Base-by-base conservation (phyloP, 805 yeast genomes). In the Starmerella bacillaris region DNA sequence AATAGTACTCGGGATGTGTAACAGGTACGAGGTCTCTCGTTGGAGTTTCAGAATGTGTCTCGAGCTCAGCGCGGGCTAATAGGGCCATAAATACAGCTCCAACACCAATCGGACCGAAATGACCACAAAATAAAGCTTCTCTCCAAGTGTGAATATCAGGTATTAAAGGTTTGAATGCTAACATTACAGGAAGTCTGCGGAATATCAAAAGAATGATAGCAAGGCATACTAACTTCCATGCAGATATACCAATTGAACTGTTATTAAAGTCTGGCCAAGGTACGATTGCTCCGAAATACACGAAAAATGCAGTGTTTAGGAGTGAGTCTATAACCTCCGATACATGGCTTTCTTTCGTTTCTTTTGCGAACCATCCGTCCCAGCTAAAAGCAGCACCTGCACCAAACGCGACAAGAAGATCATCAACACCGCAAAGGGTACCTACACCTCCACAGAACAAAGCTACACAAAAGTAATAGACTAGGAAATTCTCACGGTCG, bases 81-180 rank as follows among this genome's bases (percentile, higher is more conserved):
- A 83, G 73, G 4, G 79, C 74, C 28, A 89, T 86, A 55, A 78
- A 82, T 5, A 83, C 64, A 1, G 93, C 93, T 38, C 94, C 94
- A 17, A 83, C 94, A 32, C 95, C 95, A 50, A 84, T 79, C 2
- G 95, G 94, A 14, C 95, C 95, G 55, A 84, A 83, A 58, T 83
- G 94, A 16, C 94, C 94, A 54, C 92, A 80, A 55, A 84, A 84
- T 3, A 83, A 53, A 0, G 94, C 94, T 54, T 83, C 95, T 54
- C 93, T 70, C 93, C 94, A 83, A 8, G 80, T 68, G 48, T 80
- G 74, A 27, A 83, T 69, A 51, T 83, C 94, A 0, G 94, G 94
- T 2, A 80, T 75, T 18, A 82, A 52, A 0, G 86, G 83, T 49
- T 78, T 78, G 33, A 78, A 57, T 0, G 70, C 65, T 33, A 83